Base-by-base conservation (phyloP, 2,329 filamentous ascomycete species). In the Corniculantispora saksenae region DNA sequence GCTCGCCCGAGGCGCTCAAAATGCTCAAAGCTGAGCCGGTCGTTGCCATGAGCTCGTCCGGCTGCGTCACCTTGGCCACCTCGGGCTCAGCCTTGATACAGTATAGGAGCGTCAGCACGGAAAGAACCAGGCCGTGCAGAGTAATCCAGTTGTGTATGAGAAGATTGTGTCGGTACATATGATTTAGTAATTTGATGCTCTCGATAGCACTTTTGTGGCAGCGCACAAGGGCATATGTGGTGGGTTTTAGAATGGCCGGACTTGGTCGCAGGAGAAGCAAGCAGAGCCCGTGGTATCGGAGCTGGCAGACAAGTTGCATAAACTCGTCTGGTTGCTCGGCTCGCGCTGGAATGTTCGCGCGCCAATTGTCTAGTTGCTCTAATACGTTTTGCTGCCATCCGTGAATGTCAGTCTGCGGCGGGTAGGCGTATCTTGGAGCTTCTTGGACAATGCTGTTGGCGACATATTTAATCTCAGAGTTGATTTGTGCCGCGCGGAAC, bases 391-490 rank as follows among this genome's bases (percentile, higher is more conserved):
- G 70, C 61, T 85, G 82, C 83, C 84, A 86, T 1, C 73, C 69
- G 19, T 76, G 68, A 3, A 84, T 78, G 53, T 83, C 77, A 9
- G 76, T 73, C 1, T 83, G 73, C 1, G 77, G 73, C 0, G 83
- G 83, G 47, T 81, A 83, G 0, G 83, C 81, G 61, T 85, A 85
- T 8, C 72, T 71, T 0, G 83, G 83, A 0, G 77, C 74, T 5
- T 79, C 76, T 27, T 80, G 76, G n/a, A 79, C 78, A 61, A 86
- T 79, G 61, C 83, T 85, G 62, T 86, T 83, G 43, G 83, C 80
- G 3, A 86, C 76, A 56, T 85, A 85, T 71, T 86, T 86, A n/a
- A 86, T 84, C 68, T 86, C 84, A 0, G 84, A 86, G 64, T 85
- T 86, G 7, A 85, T 73, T 21, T 77, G 80, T 0, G 80, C 75